Conservation (phyloP, 305 asterid species). For the Fraxinus sp. region DNA sequence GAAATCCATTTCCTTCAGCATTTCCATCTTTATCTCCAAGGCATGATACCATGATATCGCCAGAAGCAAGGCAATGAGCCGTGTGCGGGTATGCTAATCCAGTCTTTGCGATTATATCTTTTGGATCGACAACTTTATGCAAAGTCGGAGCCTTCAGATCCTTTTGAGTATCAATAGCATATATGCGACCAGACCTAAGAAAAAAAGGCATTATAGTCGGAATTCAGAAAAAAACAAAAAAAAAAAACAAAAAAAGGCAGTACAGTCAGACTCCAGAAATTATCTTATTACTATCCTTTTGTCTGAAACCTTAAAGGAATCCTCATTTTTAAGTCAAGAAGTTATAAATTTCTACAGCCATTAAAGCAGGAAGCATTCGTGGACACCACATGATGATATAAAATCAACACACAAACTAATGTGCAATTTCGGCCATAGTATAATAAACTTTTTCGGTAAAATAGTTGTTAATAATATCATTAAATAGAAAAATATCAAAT, state of each 20-base stretch:
- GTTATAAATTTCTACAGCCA: neutral
- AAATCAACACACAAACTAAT: neutral
- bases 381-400: neutral
- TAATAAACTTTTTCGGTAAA: neutral
- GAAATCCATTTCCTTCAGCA: conserved; percentile 91
- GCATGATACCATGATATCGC: conserved; percentile 94
- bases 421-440: neutral
- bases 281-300: neutral
- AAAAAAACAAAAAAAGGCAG: conserved; percentile 2
- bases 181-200: conserved; percentile 87
- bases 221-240: neutral
- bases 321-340: neutral
- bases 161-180: conserved; percentile 77
- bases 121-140: conserved; percentile 78
- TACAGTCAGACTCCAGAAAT: neutral
- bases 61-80: conserved; percentile 96
- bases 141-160: conserved; percentile 80
- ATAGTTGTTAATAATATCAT: neutral
- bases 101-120: conserved; percentile 69
- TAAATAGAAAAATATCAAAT: neutral
- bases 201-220: conserved; percentile 5
- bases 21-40: conserved; percentile 99
- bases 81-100: conserved; percentile 97
- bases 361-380: neutral
- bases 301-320: neutral